These are phyloP conservation scores for Vitis cinerea DNA, from an alignment of 164 flowering plant genomes.

Conservation along the genomic window DNA sequence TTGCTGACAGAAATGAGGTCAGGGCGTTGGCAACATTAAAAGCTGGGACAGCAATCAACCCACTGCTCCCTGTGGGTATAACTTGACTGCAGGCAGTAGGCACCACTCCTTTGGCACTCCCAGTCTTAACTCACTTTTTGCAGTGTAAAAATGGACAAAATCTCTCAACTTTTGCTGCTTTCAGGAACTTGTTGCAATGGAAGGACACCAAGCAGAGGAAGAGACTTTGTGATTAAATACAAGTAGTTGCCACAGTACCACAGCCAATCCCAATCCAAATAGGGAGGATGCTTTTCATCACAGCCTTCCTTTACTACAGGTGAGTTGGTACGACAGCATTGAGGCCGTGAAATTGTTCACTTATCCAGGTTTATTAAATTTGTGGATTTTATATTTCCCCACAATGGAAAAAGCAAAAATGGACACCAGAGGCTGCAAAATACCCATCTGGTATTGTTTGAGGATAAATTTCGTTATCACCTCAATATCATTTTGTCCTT, in stretches of 20 bases:
- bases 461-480: conserved; percentile 20
- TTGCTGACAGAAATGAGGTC: too few species aligned
- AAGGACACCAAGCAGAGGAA: too few species aligned
- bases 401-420: not conserved
- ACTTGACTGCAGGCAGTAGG: too few species aligned
- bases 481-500: not conserved
- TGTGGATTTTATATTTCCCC: not conserved
- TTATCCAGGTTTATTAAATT: not conserved
- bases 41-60: too few species aligned
- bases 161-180: too few species aligned
- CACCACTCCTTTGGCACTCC: too few species aligned
- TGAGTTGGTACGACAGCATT: not conserved
- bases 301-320: not conserved
- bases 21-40: too few species aligned
- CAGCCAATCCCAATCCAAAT: not conserved
- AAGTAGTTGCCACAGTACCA: not conserved
- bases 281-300: not conserved
- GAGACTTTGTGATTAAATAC: not conserved
- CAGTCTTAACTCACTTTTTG: too few species aligned
- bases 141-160: too few species aligned
- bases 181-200: too few species aligned
- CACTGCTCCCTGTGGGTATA: too few species aligned
- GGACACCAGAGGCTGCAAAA: conserved; percentile 9
- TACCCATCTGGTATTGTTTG: conserved; percentile 5
- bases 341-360: not conserved